A percentile compares a stretch with the other conserved stretches of the same genome.
Evolutionary conservation across 2,329 filamentous ascomycete genomes (phyloP).

Genomic region (Rhytidhysteron rufulum): DNA sequence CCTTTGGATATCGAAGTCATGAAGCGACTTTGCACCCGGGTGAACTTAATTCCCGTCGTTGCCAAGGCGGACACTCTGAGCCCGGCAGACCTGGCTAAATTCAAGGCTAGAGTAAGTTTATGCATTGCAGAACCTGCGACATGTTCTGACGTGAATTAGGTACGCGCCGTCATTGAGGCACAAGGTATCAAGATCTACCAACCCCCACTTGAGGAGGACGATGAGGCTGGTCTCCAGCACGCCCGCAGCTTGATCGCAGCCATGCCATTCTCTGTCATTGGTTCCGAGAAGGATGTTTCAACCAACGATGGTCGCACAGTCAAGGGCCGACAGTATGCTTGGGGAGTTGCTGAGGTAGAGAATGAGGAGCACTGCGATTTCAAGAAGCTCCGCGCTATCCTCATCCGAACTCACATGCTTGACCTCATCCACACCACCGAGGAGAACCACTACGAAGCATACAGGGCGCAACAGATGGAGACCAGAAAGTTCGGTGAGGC

Average conservation of each 20-base stretch:
- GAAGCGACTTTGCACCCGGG: slow-evolving; percentile 96
- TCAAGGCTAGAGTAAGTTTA: slow-evolving; percentile 82
- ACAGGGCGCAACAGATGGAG: slow-evolving; percentile 99
- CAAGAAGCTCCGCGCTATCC: slow-evolving; percentile 98
- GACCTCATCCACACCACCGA: slow-evolving; percentile 99
- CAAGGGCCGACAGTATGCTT: slow-evolving; percentile 98
- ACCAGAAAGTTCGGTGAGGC: slow-evolving; percentile 99
- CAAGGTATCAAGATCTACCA: slow-evolving; percentile 99
- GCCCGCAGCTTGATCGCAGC: slow-evolving; percentile 91
- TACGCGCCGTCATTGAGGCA: slow-evolving; percentile 91
- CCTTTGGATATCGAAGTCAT: slow-evolving; percentile 99
- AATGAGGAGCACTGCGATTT: slow-evolving; percentile 99
- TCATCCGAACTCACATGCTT: slow-evolving; percentile 99
- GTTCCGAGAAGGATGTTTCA: slow-evolving; percentile 98
- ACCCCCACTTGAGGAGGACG: slow-evolving; percentile 95
- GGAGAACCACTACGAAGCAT: slow-evolving; percentile 98
- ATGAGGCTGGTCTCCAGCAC: slow-evolving; percentile 92
- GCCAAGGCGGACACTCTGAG: slow-evolving; percentile 98
- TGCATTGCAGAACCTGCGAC: background rate
- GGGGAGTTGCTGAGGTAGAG: slow-evolving; percentile 99
- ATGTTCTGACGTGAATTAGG: slow-evolving; percentile 50
- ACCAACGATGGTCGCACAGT: slow-evolving; percentile 92
- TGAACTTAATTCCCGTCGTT: slow-evolving; percentile 97
- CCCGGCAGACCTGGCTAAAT: slow-evolving; percentile 82
- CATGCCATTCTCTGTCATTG: slow-evolving; percentile 98